Evolutionary conservation across 179 eudicot genomes (phyloP).

Genomic region (Silene coronaria): DNA sequence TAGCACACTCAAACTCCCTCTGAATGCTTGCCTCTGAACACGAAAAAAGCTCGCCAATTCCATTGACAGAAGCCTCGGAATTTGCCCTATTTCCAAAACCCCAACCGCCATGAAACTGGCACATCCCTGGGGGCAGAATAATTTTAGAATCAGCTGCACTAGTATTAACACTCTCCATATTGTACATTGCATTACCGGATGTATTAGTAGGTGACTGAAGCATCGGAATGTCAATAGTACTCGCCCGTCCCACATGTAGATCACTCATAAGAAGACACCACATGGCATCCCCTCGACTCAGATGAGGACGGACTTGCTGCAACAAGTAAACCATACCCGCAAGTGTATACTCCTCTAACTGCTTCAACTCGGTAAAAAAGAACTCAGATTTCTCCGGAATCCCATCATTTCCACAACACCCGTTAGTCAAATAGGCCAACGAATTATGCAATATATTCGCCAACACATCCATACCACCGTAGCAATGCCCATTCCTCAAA

Average conservation of each 20-base stretch:
- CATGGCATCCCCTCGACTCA: constrained; percentile 93
- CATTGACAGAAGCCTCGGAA: constrained; percentile 51
- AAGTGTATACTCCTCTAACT: constrained; percentile 84
- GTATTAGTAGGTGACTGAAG: constrained; percentile 41
- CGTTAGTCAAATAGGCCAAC: constrained; percentile 63
- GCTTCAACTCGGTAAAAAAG: constrained; percentile 66
- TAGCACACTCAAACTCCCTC: constrained; percentile 78
- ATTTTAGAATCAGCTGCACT: constrained; percentile 30
- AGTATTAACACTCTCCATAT: constrained; percentile 34
- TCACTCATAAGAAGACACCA: constrained; percentile 97
- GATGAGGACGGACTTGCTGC: constrained; percentile 75
- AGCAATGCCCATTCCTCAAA: constrained; percentile 76
- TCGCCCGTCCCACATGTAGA: constrained; percentile 85
- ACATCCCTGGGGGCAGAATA: constrained; percentile 55
- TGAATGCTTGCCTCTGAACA: constrained; percentile 45
- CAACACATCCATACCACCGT: constrained; percentile 88
- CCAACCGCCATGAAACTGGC: constrained; percentile 86
- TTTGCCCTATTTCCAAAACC: constrained; percentile 66
- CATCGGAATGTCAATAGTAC: constrained; percentile 75
- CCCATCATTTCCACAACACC: constrained; percentile 33
- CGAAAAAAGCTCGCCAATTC: constrained; percentile 41
- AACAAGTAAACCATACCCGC: constrained; percentile 82
- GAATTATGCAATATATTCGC: constrained; percentile 76
- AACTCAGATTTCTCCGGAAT: constrained; percentile 43
- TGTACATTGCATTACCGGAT: constrained; percentile 27